Conservation (phyloP, 2,329 filamentous ascomycete species). For the Plectosphaerella cucumerina region DNA sequence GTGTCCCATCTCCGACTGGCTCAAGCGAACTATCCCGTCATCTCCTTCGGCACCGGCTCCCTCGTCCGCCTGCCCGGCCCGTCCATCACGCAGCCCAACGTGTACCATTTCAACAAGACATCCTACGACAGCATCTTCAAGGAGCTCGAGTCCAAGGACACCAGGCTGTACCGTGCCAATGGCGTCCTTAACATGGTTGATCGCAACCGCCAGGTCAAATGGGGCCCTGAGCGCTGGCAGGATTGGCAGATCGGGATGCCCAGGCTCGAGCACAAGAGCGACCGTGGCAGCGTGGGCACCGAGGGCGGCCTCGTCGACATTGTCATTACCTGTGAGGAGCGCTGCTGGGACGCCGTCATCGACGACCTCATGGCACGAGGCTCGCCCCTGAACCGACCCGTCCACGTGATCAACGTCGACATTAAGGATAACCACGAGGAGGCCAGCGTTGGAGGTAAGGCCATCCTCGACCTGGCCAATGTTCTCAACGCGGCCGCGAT, state of each 20-base stretch:
- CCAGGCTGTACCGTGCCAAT: conserved; percentile 82
- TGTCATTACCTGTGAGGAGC: conserved; percentile 95
- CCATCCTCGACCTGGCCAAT: conserved; percentile 87
- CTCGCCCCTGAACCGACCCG: conserved; percentile 80
- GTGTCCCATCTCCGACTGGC: conserved; percentile 95
- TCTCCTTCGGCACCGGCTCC: conserved; percentile 95
- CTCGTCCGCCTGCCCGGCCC: conserved; percentile 91
- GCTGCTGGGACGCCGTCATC: conserved; percentile 96
- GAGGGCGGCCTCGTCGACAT: conserved; percentile 90
- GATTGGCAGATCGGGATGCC: conserved; percentile 91
- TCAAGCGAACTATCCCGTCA: conserved; percentile 84
- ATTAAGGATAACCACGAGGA: conserved; percentile 99
- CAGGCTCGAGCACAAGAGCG: conserved; percentile 67
- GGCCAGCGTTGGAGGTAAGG: conserved; percentile 82
- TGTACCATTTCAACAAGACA: conserved; percentile 96
- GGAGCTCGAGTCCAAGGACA: conserved; percentile 82
- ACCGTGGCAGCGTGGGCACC: conserved; percentile 74
- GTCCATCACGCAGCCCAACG: conserved; percentile 87
- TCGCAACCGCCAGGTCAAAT: conserved; percentile 87
- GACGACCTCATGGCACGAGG: conserved; percentile 88
- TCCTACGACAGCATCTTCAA: conserved; percentile 94
- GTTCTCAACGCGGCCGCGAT: conserved; percentile 75
- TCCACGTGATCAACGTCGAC: conserved; percentile 97
- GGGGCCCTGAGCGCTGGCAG: conserved; percentile 94
- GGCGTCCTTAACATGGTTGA: conserved; percentile 95